Evolutionary conservation across 2,329 filamentous ascomycete genomes (phyloP), one percentile per base, ranked within the genome.

Genomic region (Ilyonectria destructans): DNA sequence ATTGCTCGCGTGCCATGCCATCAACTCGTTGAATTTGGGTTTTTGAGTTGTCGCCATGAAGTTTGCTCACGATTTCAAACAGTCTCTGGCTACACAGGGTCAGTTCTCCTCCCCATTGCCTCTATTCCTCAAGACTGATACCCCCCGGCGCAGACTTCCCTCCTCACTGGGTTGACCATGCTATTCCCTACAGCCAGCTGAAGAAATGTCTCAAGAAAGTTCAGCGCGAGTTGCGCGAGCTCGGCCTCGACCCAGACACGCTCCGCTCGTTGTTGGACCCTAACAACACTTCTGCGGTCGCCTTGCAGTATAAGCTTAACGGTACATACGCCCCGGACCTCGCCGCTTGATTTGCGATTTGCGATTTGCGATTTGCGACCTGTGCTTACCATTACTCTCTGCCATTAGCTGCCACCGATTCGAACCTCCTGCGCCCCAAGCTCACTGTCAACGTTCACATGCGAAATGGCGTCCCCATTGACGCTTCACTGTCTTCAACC

Each of bases 171-270:
- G 83, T 95, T 56, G 87, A 92, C 51, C 91, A 90, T 31, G 94
- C 94, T 56, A 93, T 97, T 69, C 93, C 93, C 3, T 97, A 97
- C 79, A 88, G 91, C 51, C 89, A 94, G 80, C 88, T 97, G 64
- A 97, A 97, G 82, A 97, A 97, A 83, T 93, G 93, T 81, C 91
- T 97, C 78, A 96, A 95, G 78, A 91, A 91, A 77, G 91, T 97
- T 57, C 89, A 91, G 71, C 83, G 84, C 58, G 93, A 97, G 83
- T 86, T 97, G 59, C 83, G 86, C 46, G 86, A 87, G 37, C 83
- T 96, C 15, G 94, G 94, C 8, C 88, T 97, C 33, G 92, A 93
- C 71, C 88, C 89, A 5, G 87, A 91, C 10, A 94, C 92, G 2
- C 83, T 97, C 62, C 86, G 89, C 54, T 87, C 88, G 65, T 85